Evolutionary conservation across 257 asterid species (phyloP).

Genomic region (Penstemon newberryi): DNA sequence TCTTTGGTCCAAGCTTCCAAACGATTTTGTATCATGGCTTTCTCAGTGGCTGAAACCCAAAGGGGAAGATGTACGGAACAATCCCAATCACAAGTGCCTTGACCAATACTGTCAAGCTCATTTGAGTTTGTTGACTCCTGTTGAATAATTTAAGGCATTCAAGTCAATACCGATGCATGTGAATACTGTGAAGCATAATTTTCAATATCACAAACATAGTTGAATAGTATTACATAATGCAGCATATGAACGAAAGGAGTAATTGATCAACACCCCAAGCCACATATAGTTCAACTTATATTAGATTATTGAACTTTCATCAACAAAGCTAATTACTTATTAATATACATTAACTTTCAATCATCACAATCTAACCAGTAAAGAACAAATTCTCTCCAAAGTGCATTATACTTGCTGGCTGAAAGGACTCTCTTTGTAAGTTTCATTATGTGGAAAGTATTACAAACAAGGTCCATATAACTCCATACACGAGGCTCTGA

Average conservation of each 20-base stretch:
- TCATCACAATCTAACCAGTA: background rate
- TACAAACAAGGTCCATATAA: too few relatives aligned
- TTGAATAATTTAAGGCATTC: constrained; percentile 17
- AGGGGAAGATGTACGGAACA: constrained; percentile 93
- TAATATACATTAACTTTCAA: background rate
- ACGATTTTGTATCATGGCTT: constrained; percentile 56
- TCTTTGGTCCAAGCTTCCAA: constrained; percentile 72
- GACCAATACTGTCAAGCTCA: constrained; percentile 26
- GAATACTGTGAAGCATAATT: background rate
- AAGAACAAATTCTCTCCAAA: too few relatives aligned
- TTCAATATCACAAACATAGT: background rate
- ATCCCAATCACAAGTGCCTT: constrained; percentile 57
- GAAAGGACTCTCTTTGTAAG: too few relatives aligned
- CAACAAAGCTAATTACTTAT: background rate
- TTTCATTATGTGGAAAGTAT: too few relatives aligned
- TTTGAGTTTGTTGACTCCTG: constrained; percentile 49
- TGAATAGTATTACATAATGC: background rate
- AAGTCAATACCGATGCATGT: constrained; percentile 12
- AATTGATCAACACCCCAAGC: constrained; percentile 2
- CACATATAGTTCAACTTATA: background rate
- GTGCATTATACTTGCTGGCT: too few relatives aligned
- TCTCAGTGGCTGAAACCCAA: constrained; percentile 88
- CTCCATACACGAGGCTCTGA: too few relatives aligned
- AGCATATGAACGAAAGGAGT: background rate
- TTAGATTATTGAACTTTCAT: background rate